Evolutionary conservation across 202 grass and related monocot genomes (phyloP).

Genomic region (Brachypodium distachyon): DNA sequence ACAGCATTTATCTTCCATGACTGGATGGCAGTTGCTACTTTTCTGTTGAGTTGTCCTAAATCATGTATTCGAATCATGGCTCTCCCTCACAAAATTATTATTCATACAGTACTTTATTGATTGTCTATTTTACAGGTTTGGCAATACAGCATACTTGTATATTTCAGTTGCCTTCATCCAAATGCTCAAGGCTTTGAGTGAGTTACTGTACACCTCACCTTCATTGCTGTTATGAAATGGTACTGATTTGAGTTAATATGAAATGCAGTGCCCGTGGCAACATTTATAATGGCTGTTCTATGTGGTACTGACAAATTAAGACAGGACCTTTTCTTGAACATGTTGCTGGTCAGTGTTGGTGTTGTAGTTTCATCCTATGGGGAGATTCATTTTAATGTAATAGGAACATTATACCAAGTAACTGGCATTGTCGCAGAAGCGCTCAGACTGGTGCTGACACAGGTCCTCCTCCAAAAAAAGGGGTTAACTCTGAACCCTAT

Average conservation of each 20-base stretch:
- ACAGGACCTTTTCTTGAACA: slow-evolving; percentile 88
- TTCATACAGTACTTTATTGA: not conserved
- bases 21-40: not conserved
- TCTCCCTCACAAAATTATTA: slow-evolving; percentile 7
- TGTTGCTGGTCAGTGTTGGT: slow-evolving; percentile 96
- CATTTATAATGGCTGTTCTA: slow-evolving; percentile 93
- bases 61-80: not conserved
- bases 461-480: slow-evolving; percentile 99
- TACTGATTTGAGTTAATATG: slow-evolving; percentile 21
- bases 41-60: not conserved
- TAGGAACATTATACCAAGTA: slow-evolving; percentile 95
- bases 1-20: not conserved
- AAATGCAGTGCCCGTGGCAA: slow-evolving; percentile 95
- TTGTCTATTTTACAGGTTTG: slow-evolving; percentile 69
- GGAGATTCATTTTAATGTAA: slow-evolving; percentile 94
- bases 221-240: not conserved
- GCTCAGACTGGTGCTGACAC: slow-evolving; percentile 90
- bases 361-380: slow-evolving; percentile 98
- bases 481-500: slow-evolving; percentile 95
- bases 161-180: slow-evolving; percentile 99
- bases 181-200: slow-evolving; percentile 99
- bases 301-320: slow-evolving; percentile 97
- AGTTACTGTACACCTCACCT: slow-evolving; percentile 32
- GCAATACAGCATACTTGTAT: slow-evolving; percentile 94
- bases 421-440: slow-evolving; percentile 98